phyloP scores from a whole-genome alignment of 176 grass and related monocot species.

The Oryza officinalis region DNA sequence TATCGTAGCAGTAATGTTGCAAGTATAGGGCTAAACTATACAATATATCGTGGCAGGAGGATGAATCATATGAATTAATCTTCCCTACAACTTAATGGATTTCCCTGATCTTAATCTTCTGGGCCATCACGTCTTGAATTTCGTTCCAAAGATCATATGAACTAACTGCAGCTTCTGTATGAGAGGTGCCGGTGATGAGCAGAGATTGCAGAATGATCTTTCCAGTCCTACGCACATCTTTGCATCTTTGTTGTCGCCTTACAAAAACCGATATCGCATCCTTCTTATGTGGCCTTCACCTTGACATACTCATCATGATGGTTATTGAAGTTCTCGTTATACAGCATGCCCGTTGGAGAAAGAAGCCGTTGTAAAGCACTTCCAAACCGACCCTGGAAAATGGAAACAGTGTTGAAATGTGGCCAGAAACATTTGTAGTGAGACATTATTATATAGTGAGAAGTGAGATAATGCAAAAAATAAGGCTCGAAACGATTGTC shows the following conservation, averaged over 20 bases:
- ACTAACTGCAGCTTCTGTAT: background rate
- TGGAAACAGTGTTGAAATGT: background rate
- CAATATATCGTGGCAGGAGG: background rate
- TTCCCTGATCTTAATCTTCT: background rate
- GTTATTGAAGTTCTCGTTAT: constrained; percentile 61
- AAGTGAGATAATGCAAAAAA: background rate
- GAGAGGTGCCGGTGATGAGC: background rate
- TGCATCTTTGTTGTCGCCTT: background rate
- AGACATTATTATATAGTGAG: background rate
- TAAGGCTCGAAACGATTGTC: background rate
- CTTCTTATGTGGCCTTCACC: constrained; percentile 47
- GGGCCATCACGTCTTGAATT: background rate
- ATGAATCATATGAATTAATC: no score
- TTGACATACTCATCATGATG: constrained; percentile 50
- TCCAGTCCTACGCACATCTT: background rate
- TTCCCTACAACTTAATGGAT: background rate
- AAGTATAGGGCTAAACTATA: background rate
- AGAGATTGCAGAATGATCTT: background rate
- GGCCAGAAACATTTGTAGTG: constrained; percentile 14
- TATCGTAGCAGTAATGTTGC: background rate
- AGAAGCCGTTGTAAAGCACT: constrained; percentile 72
- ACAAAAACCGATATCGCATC: background rate
- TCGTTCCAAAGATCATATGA: constrained; percentile 17
- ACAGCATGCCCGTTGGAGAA: constrained; percentile 69
- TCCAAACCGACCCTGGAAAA: constrained; percentile 64